Evolutionary conservation across 1,284 basidiomycete genomes (phyloP).

Genomic region (Rugosomyces carneus): DNA sequence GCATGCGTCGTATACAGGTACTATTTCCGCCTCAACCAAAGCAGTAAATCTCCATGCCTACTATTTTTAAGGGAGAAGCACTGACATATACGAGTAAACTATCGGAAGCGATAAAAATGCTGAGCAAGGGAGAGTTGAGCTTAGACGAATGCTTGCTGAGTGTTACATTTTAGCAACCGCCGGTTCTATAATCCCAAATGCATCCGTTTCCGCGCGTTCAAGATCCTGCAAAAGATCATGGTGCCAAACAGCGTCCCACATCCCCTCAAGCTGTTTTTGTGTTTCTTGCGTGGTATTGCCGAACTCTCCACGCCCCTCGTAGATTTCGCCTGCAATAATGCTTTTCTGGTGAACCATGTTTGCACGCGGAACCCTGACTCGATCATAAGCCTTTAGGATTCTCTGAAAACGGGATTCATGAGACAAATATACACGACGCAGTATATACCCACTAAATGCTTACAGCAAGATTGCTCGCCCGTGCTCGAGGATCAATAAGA

Average conservation of each 20-base stretch:
- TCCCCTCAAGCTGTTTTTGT: conserved; percentile 26
- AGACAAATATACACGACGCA: not conserved
- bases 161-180: too few relatives aligned
- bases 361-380: conserved; percentile 37
- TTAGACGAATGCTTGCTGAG: too few relatives aligned
- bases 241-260: conserved; percentile 44
- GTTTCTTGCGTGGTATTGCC: conserved; percentile 23
- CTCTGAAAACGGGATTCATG: conserved; percentile 23
- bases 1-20: too few relatives aligned
- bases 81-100: too few relatives aligned
- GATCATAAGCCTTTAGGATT: conserved; percentile 40
- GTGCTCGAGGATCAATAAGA: conserved; percentile 40
- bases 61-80: too few relatives aligned
- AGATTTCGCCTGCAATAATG: conserved; percentile 33
- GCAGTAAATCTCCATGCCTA: too few relatives aligned
- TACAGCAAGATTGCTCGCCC: conserved; percentile 41
- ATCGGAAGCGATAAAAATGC: too few relatives aligned
- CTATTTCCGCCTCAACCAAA: too few relatives aligned
- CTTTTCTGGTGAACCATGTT: conserved; percentile 40
- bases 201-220: conserved; percentile 13
- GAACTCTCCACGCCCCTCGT: conserved; percentile 30
- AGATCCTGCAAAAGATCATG: conserved; percentile 38
- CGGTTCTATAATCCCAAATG: not conserved
- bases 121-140: too few relatives aligned
- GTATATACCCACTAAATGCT: too few relatives aligned